A percentile compares a stretch with the other conserved stretches of the same genome.
Conservation (phyloP, 1,284 basidiomycete species). For the Malassezia dermatis region DNA sequence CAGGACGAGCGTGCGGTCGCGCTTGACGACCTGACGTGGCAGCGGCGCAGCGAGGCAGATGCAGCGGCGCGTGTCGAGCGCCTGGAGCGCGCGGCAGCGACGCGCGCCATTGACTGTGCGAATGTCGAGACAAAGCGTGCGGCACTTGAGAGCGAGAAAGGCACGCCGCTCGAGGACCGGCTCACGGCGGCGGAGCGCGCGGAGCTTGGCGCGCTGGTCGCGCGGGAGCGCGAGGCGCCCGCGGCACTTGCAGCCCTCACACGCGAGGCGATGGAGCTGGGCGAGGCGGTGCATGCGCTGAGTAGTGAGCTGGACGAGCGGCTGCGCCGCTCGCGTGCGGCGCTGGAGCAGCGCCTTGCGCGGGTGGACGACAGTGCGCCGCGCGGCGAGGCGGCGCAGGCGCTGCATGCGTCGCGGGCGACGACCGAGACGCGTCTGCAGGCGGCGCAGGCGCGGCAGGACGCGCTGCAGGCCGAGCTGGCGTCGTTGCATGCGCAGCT, state of each 20-base stretch:
- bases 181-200: conserved; percentile 65
- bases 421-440: conserved; percentile 7
- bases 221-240: conserved; percentile 65
- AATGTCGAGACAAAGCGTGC: conserved; percentile 55
- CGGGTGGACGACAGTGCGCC: conserved; percentile 55
- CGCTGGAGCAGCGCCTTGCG: conserved; percentile 64
- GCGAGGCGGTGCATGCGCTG: conserved; percentile 65
- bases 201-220: conserved; percentile 61
- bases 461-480: not conserved
- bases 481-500: conserved; percentile 50
- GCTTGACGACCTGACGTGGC: conserved; percentile 57
- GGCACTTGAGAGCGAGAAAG: conserved; percentile 64
- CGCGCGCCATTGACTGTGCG: conserved; percentile 62
- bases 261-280: conserved; percentile 14
- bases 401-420: not conserved
- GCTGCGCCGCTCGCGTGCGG: conserved; percentile 65
- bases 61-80: conserved; percentile 57
- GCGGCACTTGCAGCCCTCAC: conserved; percentile 61
- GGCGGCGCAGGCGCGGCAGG: not conserved
- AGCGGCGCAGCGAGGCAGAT: conserved; percentile 64
- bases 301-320: conserved; percentile 90
- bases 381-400: conserved; percentile 57
- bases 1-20: conserved; percentile 61
- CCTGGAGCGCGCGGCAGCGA: conserved; percentile 61
- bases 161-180: conserved; percentile 63